Conservation (phyloP, 306 rosid genomes). For the Rosa multiflora region DNA sequence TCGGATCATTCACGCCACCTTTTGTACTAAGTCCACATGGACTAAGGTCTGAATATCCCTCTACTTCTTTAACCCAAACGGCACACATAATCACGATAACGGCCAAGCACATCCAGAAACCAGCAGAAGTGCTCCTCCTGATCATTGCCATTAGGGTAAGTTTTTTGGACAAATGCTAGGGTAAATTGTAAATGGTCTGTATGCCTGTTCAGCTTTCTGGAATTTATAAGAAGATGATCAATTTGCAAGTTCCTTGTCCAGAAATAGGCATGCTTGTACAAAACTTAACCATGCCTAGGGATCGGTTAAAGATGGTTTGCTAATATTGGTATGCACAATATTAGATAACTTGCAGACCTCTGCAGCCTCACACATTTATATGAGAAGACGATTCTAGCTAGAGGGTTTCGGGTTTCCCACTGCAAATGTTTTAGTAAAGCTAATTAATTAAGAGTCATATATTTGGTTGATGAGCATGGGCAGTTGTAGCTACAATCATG, state of each 20-base stretch:
- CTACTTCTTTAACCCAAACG: neutral
- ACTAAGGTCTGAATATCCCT: neutral
- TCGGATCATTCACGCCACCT: neutral
- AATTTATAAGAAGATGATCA: no score
- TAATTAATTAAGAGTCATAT: no score
- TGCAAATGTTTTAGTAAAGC: neutral
- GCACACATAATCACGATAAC: neutral
- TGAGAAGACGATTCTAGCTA: neutral
- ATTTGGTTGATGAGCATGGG: no score
- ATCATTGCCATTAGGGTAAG: neutral
- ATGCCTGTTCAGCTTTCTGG: no score
- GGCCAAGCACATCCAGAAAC: neutral
- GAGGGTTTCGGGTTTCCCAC: neutral
- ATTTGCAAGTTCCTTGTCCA: neutral
- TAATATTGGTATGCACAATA: neutral
- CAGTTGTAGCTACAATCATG: no score
- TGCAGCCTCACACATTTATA: neutral
- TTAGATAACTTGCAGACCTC: neutral
- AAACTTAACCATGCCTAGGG: neutral
- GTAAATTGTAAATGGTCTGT: neutral
- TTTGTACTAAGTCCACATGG: no score
- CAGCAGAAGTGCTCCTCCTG: neutral
- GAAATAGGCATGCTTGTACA: neutral
- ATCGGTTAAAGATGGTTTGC: neutral
- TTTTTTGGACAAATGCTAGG: neutral